Evolutionary conservation across 2,329 filamentous ascomycete genomes (phyloP).

Genomic region (Fusarium sublunatum): DNA sequence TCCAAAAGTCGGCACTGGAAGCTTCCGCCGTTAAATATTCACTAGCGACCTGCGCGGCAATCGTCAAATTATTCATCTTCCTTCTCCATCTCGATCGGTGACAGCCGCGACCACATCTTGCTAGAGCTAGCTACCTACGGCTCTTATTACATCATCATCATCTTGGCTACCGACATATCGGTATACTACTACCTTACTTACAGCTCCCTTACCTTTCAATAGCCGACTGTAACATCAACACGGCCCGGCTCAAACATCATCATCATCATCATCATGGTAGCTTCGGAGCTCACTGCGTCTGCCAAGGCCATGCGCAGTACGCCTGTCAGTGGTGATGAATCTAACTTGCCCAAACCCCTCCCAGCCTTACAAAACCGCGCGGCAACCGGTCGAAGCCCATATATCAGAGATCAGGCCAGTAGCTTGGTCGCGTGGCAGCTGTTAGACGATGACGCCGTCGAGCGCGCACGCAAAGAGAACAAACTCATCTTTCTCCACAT

Average conservation of each 20-base stretch:
- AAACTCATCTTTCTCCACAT: conserved; percentile 93
- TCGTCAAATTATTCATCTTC: too few relatives aligned
- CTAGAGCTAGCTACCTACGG: background rate
- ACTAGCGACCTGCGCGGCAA: conserved; percentile 10
- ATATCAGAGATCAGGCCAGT: conserved; percentile 77
- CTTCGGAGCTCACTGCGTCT: conserved; percentile 54
- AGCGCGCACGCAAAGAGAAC: conserved; percentile 82
- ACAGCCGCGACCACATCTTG: background rate
- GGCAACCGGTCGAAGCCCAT: conserved; percentile 59
- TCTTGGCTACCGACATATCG: background rate
- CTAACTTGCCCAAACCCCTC: conserved; percentile 36
- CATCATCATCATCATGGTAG: conserved; percentile 53
- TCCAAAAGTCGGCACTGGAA: conserved; percentile 31
- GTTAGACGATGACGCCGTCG: conserved; percentile 81
- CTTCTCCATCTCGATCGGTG: too few relatives aligned
- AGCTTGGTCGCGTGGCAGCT: conserved; percentile 94
- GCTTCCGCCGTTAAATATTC: conserved; percentile 25
- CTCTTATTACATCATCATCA: background rate
- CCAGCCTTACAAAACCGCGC: conserved; percentile 52
- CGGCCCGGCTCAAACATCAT: conserved; percentile 9
- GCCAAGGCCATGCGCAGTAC: conserved; percentile 50
- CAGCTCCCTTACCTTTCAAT: background rate
- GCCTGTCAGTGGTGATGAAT: conserved; percentile 39
- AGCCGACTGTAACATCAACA: too few relatives aligned
- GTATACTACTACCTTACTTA: background rate